Evolutionary conservation across 73 alveolate genomes (phyloP).

Genomic region (Uronychia setigera): DNA sequence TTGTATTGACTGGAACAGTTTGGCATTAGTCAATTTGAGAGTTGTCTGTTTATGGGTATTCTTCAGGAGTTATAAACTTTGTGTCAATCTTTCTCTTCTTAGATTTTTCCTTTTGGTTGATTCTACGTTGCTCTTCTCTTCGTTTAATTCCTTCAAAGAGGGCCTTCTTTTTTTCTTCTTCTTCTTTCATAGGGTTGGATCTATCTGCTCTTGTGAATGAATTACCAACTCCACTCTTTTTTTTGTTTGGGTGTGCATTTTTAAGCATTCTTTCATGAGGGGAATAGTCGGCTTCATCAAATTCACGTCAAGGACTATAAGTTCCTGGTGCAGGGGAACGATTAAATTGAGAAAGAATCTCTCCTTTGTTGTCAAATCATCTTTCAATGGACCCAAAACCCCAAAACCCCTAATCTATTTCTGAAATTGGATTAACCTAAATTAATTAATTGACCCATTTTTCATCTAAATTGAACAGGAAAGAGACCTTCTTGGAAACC

Average conservation of each 20-base stretch:
- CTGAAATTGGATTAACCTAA: too few species aligned
- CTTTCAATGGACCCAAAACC: conserved; percentile 28
- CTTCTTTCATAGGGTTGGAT: background rate
- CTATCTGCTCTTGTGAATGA: background rate
- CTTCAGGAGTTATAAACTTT: background rate
- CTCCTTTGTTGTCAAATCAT: conserved; percentile 46
- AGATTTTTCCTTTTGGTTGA: background rate
- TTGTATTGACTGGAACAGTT: too few species aligned
- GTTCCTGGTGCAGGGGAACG: conserved; percentile 68
- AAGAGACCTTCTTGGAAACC: too few species aligned
- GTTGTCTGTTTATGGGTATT: too few species aligned
- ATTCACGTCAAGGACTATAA: background rate
- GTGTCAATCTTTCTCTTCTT: background rate
- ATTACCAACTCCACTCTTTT: conserved; percentile 11
- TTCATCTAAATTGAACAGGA: too few species aligned
- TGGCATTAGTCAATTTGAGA: too few species aligned
- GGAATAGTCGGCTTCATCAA: background rate
- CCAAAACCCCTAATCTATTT: too few species aligned
- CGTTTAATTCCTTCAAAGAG: background rate
- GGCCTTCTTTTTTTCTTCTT: background rate
- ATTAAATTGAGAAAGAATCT: conserved; percentile 35
- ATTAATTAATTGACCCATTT: too few species aligned
- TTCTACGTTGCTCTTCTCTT: background rate
- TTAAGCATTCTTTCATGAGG: background rate
- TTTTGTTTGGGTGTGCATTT: conserved; percentile 3